Base-by-base conservation (phyloP, 228 moss, liverwort and hornwort species). In the Sphagnum fallax region DNA sequence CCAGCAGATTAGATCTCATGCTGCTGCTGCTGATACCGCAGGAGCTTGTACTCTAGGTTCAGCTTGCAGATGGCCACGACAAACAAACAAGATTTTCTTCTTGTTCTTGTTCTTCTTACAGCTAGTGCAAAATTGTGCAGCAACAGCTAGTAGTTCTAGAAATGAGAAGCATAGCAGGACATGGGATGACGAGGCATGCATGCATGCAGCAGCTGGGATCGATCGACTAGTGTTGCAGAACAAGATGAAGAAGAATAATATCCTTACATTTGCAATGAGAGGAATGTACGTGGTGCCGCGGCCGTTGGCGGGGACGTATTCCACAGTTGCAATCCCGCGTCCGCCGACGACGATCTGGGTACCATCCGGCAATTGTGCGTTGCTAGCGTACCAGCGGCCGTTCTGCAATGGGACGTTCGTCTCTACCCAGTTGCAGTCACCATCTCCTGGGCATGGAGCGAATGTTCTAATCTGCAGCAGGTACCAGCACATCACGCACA, bases 371-470 rank as follows among this genome's bases (percentile, higher is more conserved):
- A 74, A 52, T 32, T 67, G 18, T 8, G 67, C 67, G 47, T 74
- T 74, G 16, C 60, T 16, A 15, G 73, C 60, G 12, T 74, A 74
- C 73, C 73, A 74, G 6, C 73, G 50, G 7, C 67, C 67, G 4
- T 11, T 10, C 8, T 60, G 15, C 11, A 74, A 51, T 11, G 4
- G 5, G 8, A 68, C 83, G 2, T 58, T 53, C 14, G 67, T 1
- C 69, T 86, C 86, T 15, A 67, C 72, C 86, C 86, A 86, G 70
- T 86, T 73, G 63, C 83, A 86, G 12, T 49, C 51, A 9, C 77
- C 83, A 5, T 11, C 10, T 0, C 66, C 67, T 0, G 49, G n/a
- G 55, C 86, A 86, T 0, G 80, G 80, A 0, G 49, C 0, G 5
- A 86, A 71, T 0, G 77, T 78, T 9, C 83, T 71, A 67, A 86